Conservation (phyloP, 1,139 yeast genomes). For the Diutina mesorugosa region DNA sequence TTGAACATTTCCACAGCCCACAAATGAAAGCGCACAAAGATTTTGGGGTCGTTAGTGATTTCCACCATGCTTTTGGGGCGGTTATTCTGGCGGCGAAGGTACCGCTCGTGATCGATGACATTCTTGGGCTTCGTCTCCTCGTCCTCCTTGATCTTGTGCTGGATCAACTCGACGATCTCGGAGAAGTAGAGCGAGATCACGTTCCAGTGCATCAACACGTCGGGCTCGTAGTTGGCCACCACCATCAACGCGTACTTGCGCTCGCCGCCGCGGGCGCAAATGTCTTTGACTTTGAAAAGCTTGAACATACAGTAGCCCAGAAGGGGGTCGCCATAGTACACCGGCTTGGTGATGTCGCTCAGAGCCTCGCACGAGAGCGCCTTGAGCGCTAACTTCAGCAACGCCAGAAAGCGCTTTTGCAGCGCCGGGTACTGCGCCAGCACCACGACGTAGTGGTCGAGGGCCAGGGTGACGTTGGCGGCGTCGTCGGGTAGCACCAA, state of each 20-base stretch:
- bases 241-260: slow-evolving; percentile 58
- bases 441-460: slow-evolving; percentile 10
- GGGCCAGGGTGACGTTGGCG: slow-evolving; percentile 16
- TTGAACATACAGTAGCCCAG: slow-evolving; percentile 58
- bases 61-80: slow-evolving; percentile 49
- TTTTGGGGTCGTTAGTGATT: slow-evolving; percentile 42
- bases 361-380: slow-evolving; percentile 64
- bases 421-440: slow-evolving; percentile 59
- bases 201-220: slow-evolving; percentile 46
- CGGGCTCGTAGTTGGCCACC: slow-evolving; percentile 43
- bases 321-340: slow-evolving; percentile 56
- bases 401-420: slow-evolving; percentile 36
- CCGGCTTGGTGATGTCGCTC: slow-evolving; percentile 51
- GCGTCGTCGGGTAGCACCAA: slow-evolving; percentile 14
- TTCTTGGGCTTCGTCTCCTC: slow-evolving; percentile 3
- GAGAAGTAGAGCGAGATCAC: slow-evolving; percentile 36
- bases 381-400: slow-evolving; percentile 50
- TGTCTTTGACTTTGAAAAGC: slow-evolving; percentile 57
- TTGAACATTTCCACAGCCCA: slow-evolving; percentile 44
- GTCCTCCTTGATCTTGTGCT: slow-evolving; percentile 20
- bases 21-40: slow-evolving; percentile 54
- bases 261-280: slow-evolving; percentile 68
- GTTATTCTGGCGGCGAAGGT: slow-evolving; percentile 35
- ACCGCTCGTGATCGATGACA: slow-evolving; percentile 36
- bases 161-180: slow-evolving; percentile 38